Percentiles rank a stretch among this genome's conserved stretches.
phyloP scores from a whole-genome alignment of 2,329 filamentous ascomycete species.

The Penicillium rolfsii region DNA sequence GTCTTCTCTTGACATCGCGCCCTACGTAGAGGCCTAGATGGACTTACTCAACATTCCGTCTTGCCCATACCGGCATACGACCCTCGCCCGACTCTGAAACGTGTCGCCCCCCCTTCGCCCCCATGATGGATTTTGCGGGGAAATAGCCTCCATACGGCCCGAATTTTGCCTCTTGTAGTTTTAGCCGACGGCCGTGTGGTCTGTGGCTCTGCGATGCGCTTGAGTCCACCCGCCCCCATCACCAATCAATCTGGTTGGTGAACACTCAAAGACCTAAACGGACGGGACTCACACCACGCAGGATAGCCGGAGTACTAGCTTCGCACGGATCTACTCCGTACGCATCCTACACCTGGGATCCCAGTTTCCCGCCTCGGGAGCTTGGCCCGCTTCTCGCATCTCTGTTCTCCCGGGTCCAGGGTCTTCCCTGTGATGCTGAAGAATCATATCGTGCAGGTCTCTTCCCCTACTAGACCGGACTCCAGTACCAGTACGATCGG shows the following conservation, averaged over 20 bases:
- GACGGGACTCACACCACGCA: neutral
- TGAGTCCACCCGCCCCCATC: too few relatives aligned
- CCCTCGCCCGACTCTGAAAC: neutral
- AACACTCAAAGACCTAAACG: neutral
- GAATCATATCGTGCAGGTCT: neutral
- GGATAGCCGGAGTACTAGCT: neutral
- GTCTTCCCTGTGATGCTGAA: neutral
- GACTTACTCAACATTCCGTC: neutral
- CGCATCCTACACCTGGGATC: neutral
- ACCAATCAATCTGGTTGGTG: too few relatives aligned
- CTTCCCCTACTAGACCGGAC: neutral
- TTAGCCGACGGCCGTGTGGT: conserved; percentile 8
- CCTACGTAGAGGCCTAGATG: neutral
- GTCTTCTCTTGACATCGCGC: neutral
- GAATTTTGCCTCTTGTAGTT: conserved; percentile 6
- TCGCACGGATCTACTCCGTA: neutral
- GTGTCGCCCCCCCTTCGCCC: neutral
- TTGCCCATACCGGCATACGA: neutral
- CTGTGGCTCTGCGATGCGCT: neutral
- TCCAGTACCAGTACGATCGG: neutral
- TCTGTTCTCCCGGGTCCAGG: neutral
- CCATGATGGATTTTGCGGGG: conserved; percentile 11
- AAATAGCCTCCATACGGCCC: conserved; percentile 6
- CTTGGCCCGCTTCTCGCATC: neutral
- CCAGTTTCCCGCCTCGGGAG: neutral